Evolutionary conservation across 2,329 filamentous ascomycete genomes (phyloP), one percentile per base, ranked within the genome.

Genomic region (Paracorniculantispora psalliotae): DNA sequence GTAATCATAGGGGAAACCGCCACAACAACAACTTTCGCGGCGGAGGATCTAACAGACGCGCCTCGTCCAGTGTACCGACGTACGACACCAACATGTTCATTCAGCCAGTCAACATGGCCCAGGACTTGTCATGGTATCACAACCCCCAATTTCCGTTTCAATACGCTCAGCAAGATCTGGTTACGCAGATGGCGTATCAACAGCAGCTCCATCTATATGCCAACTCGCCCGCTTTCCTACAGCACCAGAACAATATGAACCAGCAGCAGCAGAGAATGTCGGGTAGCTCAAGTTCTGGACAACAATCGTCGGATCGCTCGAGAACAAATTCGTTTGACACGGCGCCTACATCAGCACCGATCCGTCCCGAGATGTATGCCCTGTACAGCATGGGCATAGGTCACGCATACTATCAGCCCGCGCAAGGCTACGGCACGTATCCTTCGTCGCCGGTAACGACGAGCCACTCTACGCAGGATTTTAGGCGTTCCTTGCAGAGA

Each of bases 301-400:
- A 71, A 52, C 70, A 67, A 33, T 67, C 77, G 55, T 67, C 72
- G 30, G 77, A 83, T 65, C 73, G 85, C 62, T 81, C 83, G 39
- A 79, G 85, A 61, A 86, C 83, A 7, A 85, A 82, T 66, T 87
- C 84, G 13, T 83, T 87, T 65, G 84, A 88, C 65, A 85, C 81
- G 57, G 77, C 81, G 19, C 84, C 84, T 5, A 68, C 85, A 39
- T 81, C 77, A n/a, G 81, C 83, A 1, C 82, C 84, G 2, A 67
- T 85, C 3, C 79, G 80, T 10, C 80, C 80, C 1, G 84, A 87
- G 13, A 67, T 84, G 63, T 86, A 81, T 67, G 76, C 79, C 60
- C 78, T 83, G 62, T 79, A 76, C 50, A 69, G 70, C 5, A 71
- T 77, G 67, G 68, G 67, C 69, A 47, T 73, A 75, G 66, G 75